phyloP scores from a whole-genome alignment of 805 yeast species.

The Kodamaea jinghongensis region DNA sequence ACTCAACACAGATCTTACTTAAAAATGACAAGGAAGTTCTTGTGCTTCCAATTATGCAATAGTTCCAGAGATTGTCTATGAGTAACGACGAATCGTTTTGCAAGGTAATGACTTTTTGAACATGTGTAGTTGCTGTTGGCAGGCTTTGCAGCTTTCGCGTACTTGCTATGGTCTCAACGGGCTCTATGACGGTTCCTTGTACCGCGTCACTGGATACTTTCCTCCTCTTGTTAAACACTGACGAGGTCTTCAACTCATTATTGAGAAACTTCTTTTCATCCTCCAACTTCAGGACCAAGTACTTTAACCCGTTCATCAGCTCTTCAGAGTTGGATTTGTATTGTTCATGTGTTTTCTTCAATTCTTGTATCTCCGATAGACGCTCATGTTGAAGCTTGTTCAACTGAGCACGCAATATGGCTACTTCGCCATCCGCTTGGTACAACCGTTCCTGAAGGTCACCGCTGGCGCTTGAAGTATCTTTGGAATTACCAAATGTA shows the following conservation, averaged over 20 bases:
- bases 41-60: constrained; percentile 35
- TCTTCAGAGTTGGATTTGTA: constrained; percentile 25
- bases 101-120: constrained; percentile 21
- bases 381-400: constrained; percentile 42
- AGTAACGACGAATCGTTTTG: constrained; percentile 34
- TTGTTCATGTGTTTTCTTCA: constrained; percentile 18
- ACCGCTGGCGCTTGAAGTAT: neutral
- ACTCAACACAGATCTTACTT: constrained; percentile 29
- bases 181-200: too few species aligned
- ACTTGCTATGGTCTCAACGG: too few species aligned
- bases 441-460: constrained; percentile 11
- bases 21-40: constrained; percentile 31
- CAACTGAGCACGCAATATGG: constrained; percentile 68
- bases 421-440: constrained; percentile 74
- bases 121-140: neutral
- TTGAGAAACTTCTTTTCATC: constrained; percentile 43
- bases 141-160: neutral
- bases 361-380: constrained; percentile 32
- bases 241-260: constrained; percentile 32
- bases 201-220: constrained; percentile 6
- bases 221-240: constrained; percentile 23
- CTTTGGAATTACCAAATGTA: neutral
- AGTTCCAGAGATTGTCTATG: constrained; percentile 34
- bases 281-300: constrained; percentile 35
- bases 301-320: constrained; percentile 28